Evolutionary conservation across 495 filamentous ascomycete species (phyloP).

Genomic region (Penicillium ucsense): DNA sequence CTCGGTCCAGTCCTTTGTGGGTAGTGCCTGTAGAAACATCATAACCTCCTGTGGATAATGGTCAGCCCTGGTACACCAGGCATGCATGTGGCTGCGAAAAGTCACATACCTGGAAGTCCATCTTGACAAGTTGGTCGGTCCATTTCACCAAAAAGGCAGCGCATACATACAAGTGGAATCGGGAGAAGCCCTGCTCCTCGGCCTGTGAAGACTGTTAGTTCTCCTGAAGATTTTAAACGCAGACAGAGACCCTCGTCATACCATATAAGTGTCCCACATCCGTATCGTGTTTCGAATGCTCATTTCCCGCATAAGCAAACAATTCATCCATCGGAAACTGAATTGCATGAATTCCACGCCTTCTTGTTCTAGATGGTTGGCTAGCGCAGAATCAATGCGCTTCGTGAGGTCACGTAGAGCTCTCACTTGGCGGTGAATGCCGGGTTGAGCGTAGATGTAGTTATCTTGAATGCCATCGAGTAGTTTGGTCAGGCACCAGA

Average conservation of each 20-base stretch:
- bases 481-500: slow-evolving; percentile 96
- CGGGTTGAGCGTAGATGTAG: slow-evolving; percentile 94
- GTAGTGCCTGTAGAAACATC: slow-evolving; percentile 97
- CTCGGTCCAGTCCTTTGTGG: slow-evolving; percentile 92
- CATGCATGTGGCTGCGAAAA: not conserved
- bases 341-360: slow-evolving; percentile 98
- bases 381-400: slow-evolving; percentile 75
- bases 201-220: slow-evolving; percentile 46
- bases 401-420: slow-evolving; percentile 81
- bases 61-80: slow-evolving; percentile 1
- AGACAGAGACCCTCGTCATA: slow-evolving; percentile 29
- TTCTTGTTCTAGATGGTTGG: slow-evolving; percentile 80
- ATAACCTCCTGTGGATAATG: slow-evolving; percentile 66
- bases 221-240: not conserved
- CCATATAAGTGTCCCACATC: slow-evolving; percentile 99
- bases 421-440: slow-evolving; percentile 87
- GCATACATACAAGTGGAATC: slow-evolving; percentile 97
- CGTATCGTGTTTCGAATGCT: slow-evolving; percentile 90
- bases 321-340: slow-evolving; percentile 99
- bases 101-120: slow-evolving; percentile 70
- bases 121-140: slow-evolving; percentile 88
- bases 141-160: slow-evolving; percentile 98
- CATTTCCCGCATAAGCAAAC: slow-evolving; percentile 92
- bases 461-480: slow-evolving; percentile 98
- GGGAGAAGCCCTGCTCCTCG: slow-evolving; percentile 95